These are phyloP conservation scores for Aureobasidium mangrovei DNA, from an alignment of 2,329 filamentous ascomycete species.

Conservation along the genomic window DNA sequence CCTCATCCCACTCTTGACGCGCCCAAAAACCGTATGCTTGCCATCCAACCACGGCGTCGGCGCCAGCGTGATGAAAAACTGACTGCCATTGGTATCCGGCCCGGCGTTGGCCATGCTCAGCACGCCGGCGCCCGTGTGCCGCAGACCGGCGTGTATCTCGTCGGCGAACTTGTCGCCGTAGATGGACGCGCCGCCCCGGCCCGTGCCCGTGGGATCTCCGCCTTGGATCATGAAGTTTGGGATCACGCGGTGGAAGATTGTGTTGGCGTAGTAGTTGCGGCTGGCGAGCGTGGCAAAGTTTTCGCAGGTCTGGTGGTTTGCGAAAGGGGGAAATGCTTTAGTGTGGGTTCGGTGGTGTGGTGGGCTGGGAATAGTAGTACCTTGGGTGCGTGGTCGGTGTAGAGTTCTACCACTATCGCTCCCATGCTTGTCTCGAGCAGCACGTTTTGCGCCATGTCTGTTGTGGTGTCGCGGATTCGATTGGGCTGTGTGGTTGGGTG, in stretches of 20 bases:
- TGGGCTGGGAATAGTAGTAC: conserved; percentile 24
- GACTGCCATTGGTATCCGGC: conserved; percentile 84
- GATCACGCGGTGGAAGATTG: conserved; percentile 90
- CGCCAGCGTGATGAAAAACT: conserved; percentile 93
- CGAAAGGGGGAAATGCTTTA: neutral
- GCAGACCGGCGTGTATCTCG: conserved; percentile 69
- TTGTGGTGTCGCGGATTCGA: neutral
- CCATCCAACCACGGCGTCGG: conserved; percentile 95
- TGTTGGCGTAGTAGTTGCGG: conserved; percentile 79
- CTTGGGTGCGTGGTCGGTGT: conserved; percentile 76
- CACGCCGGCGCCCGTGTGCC: conserved; percentile 89
- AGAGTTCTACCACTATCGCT: conserved; percentile 78
- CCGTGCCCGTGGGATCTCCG: conserved; percentile 84
- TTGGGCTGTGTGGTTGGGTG: neutral
- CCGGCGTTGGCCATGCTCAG: conserved; percentile 95
- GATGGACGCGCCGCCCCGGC: conserved; percentile 78
- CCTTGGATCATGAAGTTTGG: conserved; percentile 94
- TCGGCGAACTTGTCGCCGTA: conserved; percentile 92
- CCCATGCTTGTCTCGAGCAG: conserved; percentile 83
- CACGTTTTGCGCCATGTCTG: conserved; percentile 66
- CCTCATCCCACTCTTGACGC: conserved; percentile 74
- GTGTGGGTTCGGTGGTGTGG: neutral
- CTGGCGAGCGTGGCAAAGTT: conserved; percentile 72
- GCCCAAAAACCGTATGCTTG: conserved; percentile 93
- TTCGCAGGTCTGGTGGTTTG: conserved; percentile 23